Evolutionary conservation across 1,139 yeast species (phyloP), one percentile per base, ranked within the genome.

Genomic region (Lodderomyces pseudojiufengensis): DNA sequence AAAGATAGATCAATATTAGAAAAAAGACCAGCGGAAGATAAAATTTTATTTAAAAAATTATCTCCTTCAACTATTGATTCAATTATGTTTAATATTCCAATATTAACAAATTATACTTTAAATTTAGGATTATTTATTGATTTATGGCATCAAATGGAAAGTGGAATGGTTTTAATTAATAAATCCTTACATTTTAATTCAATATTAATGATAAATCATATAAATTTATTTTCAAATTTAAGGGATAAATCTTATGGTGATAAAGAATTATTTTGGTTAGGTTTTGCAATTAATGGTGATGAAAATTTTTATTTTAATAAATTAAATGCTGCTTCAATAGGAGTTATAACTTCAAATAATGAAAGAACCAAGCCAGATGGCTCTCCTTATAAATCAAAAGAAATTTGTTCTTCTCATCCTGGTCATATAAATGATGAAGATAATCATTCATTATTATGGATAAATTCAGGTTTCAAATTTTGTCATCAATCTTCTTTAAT

Each of bases 391-490:
- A 32, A 42, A 11, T 46, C 62, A 6, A 44, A 39, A 37, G 76
- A 70, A 44, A 27, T 69, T 5, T 69, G 75, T 40, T 59, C 71
- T 4, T 61, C 69, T 10, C 75, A 69, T 45, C 75, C 76, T 1
- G 75, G 69, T 5, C 75, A 70, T 45, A 42, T 59, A 31, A 51
- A 48, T 41, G 61, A 59, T 14, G 61, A 57, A 38, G 65, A 59
- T 41, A 54, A 50, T 11, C 48, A 51, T 37, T 36, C 62, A 1
- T 41, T 62, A 12, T 46, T 53, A 11, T 62, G 68, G 68, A 53
- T 62, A 33, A 62, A 62, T 36, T 62, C 67, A 1, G 68, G 68
- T 2, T 61, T 50, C 39, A 43, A 49, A 38, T 59, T 48, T 40
- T 62, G 68, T 49, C 63, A 62, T 2, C 59, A 62, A 41, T 40